Base-by-base conservation (phyloP, 2,329 filamentous ascomycete species). In the Colletotrichum camelliae region DNA sequence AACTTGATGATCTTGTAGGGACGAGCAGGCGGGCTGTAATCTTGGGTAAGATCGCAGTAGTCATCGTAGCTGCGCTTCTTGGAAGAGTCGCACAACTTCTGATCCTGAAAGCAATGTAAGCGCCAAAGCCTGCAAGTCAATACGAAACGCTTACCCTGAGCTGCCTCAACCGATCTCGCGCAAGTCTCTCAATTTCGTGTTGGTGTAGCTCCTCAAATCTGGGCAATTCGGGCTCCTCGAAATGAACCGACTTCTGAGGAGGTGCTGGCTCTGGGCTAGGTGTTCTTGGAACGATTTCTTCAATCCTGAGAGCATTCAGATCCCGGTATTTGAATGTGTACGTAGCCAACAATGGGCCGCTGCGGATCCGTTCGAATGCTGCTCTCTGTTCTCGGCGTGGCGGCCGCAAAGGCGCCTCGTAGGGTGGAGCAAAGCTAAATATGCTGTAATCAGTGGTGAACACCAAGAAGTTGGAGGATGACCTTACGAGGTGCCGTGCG, bases 241-340 rank as follows among this genome's bases (percentile, higher is more conserved):
- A 52, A 16, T 21, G 18, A 12, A n/a, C 35, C 8, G 31, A 33
- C 10, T 24, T 60, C 16, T 74, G 62, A 7, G 73, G 77, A 18
- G 80, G 29, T 8, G 72, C 75, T 1, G 79, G 76, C 5, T 80
- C 77, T 2, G 66, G 77, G 18, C 77, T 76, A 3, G 79, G 78
- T 7, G 77, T 80, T 5, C 79, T 79, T 16, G 81, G 81, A 55
- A 85, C 79, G 37, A 85, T 79, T 29, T 82, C 60, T 62, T 83
- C 80, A 2, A 80, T 76, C 67, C 81, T 81, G 2, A 85, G 78
- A 4, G 81, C 82, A 9, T 81, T 83, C 85, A 35, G 12, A 5
- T 83, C 84, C 35, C 83, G 78, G 58, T 85, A 85, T 8, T 81
- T 77, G 72, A 85, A 83, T 27, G 48, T 77, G 29, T 83, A 81